Evolutionary conservation across 768 basidiomycete genomes (phyloP).

Genomic region (Lentinula guzmanii): DNA sequence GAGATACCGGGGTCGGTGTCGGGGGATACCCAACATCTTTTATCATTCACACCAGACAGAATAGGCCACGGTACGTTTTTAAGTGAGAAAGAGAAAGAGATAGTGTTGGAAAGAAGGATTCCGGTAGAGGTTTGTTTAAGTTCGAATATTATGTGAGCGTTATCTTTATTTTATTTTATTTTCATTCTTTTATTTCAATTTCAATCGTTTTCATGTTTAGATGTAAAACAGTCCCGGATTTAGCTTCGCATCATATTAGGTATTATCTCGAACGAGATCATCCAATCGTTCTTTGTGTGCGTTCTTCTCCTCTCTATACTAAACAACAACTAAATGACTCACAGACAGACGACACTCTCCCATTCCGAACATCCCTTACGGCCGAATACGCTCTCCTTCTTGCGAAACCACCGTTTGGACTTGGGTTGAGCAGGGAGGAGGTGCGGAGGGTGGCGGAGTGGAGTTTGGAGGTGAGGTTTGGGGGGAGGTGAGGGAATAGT

Average conservation of each 20-base stretch:
- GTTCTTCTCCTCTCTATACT: constrained; percentile 15
- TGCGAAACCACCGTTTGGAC: constrained; percentile 63
- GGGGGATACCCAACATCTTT: too few species aligned
- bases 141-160: constrained; percentile 73
- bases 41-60: constrained; percentile 40
- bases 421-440: constrained; percentile 58
- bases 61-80: constrained; percentile 83
- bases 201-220: constrained; percentile 25
- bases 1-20: constrained; percentile 35
- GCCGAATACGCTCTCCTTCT: constrained; percentile 79
- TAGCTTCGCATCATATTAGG: constrained; percentile 70
- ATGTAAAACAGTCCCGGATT: constrained; percentile 57
- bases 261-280: constrained; percentile 60
- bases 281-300: constrained; percentile 73
- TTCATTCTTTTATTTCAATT: too few species aligned
- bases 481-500: too few species aligned
- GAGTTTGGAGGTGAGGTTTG: too few species aligned
- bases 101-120: constrained; percentile 45
- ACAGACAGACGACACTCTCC: constrained; percentile 79
- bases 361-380: constrained; percentile 67
- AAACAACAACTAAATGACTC: background rate
- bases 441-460: constrained; percentile 41
- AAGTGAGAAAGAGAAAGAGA: constrained; percentile 46
- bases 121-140: constrained; percentile 79
- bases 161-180: too few species aligned